Conservation (phyloP, 2,329 filamentous ascomycete species). For the Calonectria crousiana region DNA sequence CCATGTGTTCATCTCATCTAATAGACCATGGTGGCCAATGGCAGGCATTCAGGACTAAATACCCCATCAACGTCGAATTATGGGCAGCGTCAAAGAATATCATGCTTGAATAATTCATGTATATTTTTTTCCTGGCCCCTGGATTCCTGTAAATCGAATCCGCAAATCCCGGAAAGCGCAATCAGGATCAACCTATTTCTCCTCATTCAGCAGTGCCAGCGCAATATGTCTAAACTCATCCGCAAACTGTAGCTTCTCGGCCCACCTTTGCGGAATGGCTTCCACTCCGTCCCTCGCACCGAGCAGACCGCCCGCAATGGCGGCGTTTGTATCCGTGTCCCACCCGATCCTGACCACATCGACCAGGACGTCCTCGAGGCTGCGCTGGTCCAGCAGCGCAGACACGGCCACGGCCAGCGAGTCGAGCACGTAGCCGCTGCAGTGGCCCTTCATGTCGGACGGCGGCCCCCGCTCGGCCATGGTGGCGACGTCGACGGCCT, state of each 20-base stretch:
- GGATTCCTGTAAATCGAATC: background rate
- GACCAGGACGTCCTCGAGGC: slow-evolving; percentile 57
- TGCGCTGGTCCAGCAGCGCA: slow-evolving; percentile 54
- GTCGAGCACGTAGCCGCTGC: slow-evolving; percentile 58
- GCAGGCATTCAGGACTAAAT: background rate
- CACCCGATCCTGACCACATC: slow-evolving; percentile 59
- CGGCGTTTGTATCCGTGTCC: slow-evolving; percentile 62
- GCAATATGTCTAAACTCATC: slow-evolving; percentile 49
- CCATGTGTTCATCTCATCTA: background rate
- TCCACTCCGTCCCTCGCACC: slow-evolving; percentile 58
- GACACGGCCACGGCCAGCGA: slow-evolving; percentile 56
- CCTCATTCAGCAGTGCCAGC: background rate
- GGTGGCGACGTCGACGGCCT: slow-evolving; percentile 36
- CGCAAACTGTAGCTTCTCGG: slow-evolving; percentile 53
- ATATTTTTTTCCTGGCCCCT: background rate
- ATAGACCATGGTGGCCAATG: background rate
- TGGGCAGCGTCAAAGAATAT: background rate
- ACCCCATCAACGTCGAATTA: background rate
- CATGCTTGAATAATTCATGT: no score
- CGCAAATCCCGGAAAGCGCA: background rate
- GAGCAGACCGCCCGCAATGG: slow-evolving; percentile 59
- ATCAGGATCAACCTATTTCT: background rate
- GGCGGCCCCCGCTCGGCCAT: slow-evolving; percentile 50
- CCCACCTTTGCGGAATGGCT: slow-evolving; percentile 57
- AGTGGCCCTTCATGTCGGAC: slow-evolving; percentile 42